Conservation (phyloP, 176 grass and related monocot genomes). For the Puya raimondii region DNA sequence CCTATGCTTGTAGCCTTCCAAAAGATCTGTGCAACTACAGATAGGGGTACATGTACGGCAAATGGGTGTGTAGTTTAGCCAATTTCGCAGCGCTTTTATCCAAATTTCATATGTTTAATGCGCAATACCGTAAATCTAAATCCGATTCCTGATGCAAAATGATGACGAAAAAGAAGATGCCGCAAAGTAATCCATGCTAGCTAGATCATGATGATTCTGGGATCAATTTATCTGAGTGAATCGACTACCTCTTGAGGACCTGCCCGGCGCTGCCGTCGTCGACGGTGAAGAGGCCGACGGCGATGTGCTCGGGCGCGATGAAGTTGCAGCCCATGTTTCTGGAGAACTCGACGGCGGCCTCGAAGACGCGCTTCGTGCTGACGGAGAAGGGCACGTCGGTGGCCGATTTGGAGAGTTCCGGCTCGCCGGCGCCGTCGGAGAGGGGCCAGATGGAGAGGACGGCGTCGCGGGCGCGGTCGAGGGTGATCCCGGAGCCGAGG, state of each 20-base stretch:
- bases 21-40: too few species aligned
- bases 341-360: constrained; percentile 49
- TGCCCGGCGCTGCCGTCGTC: constrained; percentile 60
- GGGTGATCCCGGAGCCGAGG: constrained; percentile 64
- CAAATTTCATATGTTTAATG: too few species aligned
- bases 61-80: too few species aligned
- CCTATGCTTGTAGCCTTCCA: too few species aligned
- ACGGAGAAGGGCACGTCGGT: constrained; percentile 65
- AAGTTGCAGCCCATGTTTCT: constrained; percentile 72
- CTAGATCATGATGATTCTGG: too few species aligned
- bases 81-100: too few species aligned
- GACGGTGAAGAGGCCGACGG: constrained; percentile 58
- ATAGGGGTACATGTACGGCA: too few species aligned
- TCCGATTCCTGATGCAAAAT: too few species aligned
- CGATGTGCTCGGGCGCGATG: constrained; percentile 80
- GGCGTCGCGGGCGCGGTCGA: constrained; percentile 65
- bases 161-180: too few species aligned
- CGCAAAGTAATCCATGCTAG: too few species aligned
- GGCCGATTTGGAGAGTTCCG: constrained; percentile 15
- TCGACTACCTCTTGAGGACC: constrained; percentile 60
- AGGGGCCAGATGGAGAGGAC: constrained; percentile 36
- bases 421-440: background rate
- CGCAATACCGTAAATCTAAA: too few species aligned
- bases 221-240: background rate
- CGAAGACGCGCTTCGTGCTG: constrained; percentile 54